phyloP scores from a whole-genome alignment of 179 eudicot genomes.

The Drosera spatulata region DNA sequence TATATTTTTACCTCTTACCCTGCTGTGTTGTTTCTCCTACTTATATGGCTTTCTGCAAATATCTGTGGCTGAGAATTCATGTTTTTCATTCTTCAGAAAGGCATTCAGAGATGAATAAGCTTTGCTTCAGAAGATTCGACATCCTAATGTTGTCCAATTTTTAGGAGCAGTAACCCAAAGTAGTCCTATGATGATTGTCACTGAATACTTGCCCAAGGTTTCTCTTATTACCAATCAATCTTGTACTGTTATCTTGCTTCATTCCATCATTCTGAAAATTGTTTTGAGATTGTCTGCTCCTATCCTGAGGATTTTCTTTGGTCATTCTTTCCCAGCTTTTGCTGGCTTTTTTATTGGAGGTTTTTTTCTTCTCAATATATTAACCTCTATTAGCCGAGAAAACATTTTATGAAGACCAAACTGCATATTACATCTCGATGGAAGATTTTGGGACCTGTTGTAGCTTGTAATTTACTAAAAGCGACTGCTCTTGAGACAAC shows the following conservation, averaged over 20 bases:
- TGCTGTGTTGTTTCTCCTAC: not conserved
- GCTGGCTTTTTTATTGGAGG: no score
- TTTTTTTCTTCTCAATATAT: no score
- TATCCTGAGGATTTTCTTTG: no score
- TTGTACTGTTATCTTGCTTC: not conserved
- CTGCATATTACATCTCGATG: no score
- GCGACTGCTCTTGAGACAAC: no score
- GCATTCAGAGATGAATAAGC: slow-evolving; percentile 36
- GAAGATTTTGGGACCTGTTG: no score
- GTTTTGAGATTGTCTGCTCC: not conserved
- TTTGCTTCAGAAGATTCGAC: slow-evolving; percentile 30
- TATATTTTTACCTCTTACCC: not conserved
- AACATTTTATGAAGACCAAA: no score
- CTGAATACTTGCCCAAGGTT: slow-evolving; percentile 46
- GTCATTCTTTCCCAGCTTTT: no score
- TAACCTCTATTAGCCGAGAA: no score
- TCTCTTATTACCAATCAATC: not conserved
- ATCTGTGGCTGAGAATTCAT: not conserved
- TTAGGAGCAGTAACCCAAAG: slow-evolving; percentile 41
- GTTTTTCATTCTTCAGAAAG: slow-evolving; percentile 9
- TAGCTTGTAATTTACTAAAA: no score
- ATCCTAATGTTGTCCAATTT: slow-evolving; percentile 45
- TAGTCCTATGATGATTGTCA: slow-evolving; percentile 39
- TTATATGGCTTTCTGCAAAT: not conserved
- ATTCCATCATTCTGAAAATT: not conserved